A percentile compares a stretch with the other conserved stretches of the same genome.
These are phyloP conservation scores for Lophiotrema nucula DNA, from an alignment of 495 filamentous ascomycete genomes.

Conservation along the genomic window DNA sequence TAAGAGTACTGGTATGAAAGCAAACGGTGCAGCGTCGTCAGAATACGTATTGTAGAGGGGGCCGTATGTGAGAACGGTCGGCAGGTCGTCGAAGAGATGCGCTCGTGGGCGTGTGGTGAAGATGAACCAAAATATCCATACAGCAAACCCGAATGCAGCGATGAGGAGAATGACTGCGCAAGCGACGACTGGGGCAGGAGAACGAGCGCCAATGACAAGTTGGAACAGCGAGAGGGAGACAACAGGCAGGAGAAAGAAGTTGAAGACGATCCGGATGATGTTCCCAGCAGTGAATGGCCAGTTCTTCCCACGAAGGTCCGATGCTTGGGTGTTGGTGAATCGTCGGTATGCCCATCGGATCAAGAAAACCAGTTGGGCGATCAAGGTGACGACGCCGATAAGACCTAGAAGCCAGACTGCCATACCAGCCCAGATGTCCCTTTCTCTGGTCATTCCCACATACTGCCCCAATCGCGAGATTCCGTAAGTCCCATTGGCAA, in stretches of 20 bases:
- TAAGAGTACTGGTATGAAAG: slow-evolving; percentile 77
- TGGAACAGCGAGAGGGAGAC: slow-evolving; percentile 87
- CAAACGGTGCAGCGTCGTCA: slow-evolving; percentile 85
- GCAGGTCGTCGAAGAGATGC: slow-evolving; percentile 87
- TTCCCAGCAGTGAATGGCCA: slow-evolving; percentile 89
- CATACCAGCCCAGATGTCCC: slow-evolving; percentile 93
- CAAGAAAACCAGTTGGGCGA: slow-evolving; percentile 75
- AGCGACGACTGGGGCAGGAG: slow-evolving; percentile 66
- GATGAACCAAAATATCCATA: slow-evolving; percentile 79
- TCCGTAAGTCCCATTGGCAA: slow-evolving; percentile 69
- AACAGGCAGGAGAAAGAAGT: slow-evolving; percentile 85
- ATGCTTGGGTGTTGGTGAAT: slow-evolving; percentile 68
- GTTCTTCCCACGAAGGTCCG: slow-evolving; percentile 87
- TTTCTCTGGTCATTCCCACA: slow-evolving; percentile 71
- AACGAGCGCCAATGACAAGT: slow-evolving; percentile 68
- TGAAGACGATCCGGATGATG: slow-evolving; percentile 82
- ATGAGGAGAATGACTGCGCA: slow-evolving; percentile 72
- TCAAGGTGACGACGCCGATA: slow-evolving; percentile 61
- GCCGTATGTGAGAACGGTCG: slow-evolving; percentile 85
- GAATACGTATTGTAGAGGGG: slow-evolving; percentile 97
- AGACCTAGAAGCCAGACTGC: slow-evolving; percentile 80
- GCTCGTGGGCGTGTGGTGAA: slow-evolving; percentile 75
- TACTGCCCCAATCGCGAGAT: slow-evolving; percentile 75
- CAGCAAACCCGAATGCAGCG: slow-evolving; percentile 65
- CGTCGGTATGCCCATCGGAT: slow-evolving; percentile 70